Percentiles rank a stretch among this genome's conserved stretches.
Conservation (phyloP, 2,329 filamentous ascomycete species). For the Meredithiella fracta region DNA sequence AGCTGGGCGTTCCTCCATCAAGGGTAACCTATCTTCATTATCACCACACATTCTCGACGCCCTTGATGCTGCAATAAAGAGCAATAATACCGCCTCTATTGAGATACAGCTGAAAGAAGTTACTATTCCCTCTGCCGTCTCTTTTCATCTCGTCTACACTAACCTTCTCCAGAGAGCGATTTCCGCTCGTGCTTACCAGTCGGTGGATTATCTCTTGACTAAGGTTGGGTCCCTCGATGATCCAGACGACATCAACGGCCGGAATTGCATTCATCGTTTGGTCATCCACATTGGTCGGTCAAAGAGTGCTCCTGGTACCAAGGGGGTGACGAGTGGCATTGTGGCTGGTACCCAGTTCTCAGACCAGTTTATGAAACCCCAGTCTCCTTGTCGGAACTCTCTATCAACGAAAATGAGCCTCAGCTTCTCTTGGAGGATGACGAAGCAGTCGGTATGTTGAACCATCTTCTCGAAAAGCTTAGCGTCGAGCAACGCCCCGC, state of each 20-base stretch:
- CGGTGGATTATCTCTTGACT: conserved; percentile 53
- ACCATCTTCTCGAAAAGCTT: conserved; percentile 50
- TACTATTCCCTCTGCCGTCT: conserved; percentile 30
- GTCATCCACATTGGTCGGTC: conserved; percentile 82
- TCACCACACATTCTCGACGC: conserved; percentile 51
- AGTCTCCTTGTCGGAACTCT: conserved; percentile 24
- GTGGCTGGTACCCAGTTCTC: conserved; percentile 13
- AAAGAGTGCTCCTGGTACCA: conserved; percentile 24
- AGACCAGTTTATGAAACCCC: conserved; percentile 54
- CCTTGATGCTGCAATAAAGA: conserved; percentile 55
- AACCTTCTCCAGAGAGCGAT: conserved; percentile 68
- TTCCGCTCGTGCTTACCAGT: conserved; percentile 48
- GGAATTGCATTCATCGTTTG: conserved; percentile 83
- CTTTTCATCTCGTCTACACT: conserved; percentile 51
- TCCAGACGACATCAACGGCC: conserved; percentile 79
- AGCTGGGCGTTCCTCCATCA: conserved; percentile 58
- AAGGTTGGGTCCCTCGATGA: conserved; percentile 62
- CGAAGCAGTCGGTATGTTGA: conserved; percentile 53
- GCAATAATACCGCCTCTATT: conserved; percentile 38
- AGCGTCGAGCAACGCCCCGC: conserved; percentile 49
- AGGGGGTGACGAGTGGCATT: conserved; percentile 6
- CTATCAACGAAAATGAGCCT: conserved; percentile 49
- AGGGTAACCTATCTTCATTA: conserved; percentile 52
- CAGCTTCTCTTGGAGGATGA: conserved; percentile 52
- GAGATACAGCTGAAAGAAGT: conserved; percentile 15